Percentiles rank a stretch among this genome's conserved stretches.
Conservation (phyloP, 2,329 filamentous ascomycete species). For the Coniochaeta ligniaria region DNA sequence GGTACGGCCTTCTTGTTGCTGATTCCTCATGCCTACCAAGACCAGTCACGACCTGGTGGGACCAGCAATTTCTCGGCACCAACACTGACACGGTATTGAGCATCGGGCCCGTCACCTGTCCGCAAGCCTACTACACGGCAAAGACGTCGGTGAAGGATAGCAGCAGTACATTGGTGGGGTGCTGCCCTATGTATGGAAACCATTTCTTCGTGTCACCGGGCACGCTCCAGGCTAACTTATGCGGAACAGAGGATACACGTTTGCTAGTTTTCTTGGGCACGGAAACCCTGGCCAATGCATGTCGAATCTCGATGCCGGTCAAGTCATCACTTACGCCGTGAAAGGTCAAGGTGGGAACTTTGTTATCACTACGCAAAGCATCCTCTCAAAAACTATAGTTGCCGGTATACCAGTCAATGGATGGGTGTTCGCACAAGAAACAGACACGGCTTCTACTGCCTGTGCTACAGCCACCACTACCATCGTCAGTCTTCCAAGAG, state of each 20-base stretch:
- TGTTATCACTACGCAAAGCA: not conserved
- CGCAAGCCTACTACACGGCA: not conserved
- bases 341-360: not conserved
- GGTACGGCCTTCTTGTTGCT: not conserved
- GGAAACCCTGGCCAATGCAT: not conserved
- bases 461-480: not conserved
- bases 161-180: not conserved
- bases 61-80: not conserved
- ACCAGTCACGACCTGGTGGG: not conserved
- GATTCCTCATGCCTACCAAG: not conserved
- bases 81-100: not conserved
- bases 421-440: not conserved
- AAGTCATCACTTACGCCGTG: not conserved
- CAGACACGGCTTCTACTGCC: not conserved
- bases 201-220: not conserved
- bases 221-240: not conserved
- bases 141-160: not conserved
- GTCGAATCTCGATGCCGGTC: not conserved
- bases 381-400: not conserved
- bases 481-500: not conserved
- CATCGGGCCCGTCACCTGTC: not conserved
- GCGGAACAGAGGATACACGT: not conserved
- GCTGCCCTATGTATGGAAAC: not conserved
- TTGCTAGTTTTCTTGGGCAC: not conserved
- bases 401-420: not conserved